A percentile compares a stretch with the other conserved stretches of the same genome.
Evolutionary conservation across 805 yeast genomes (phyloP).

Genomic region (Ogataea trehaloabstinens): DNA sequence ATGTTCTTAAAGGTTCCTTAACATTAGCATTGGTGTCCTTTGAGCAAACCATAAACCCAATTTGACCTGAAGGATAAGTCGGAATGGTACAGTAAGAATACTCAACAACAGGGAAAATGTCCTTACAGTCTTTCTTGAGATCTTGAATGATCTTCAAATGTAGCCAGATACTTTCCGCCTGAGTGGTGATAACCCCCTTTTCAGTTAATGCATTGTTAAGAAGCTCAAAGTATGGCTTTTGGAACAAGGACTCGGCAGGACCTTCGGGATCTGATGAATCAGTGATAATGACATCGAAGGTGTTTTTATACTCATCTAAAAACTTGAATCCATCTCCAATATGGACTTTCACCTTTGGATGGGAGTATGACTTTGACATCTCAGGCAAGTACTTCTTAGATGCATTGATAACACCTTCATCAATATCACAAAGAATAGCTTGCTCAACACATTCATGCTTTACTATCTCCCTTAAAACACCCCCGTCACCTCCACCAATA

Average conservation of each 20-base stretch:
- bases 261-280: conserved; percentile 99
- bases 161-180: conserved; percentile 94
- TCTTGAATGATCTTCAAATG: conserved; percentile 81
- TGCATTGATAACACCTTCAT: conserved; percentile 85
- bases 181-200: conserved; percentile 89
- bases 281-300: conserved; percentile 92
- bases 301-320: conserved; percentile 75
- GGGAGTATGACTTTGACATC: conserved; percentile 78
- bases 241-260: conserved; percentile 92
- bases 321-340: conserved; percentile 98
- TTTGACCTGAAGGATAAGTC: conserved; percentile 95
- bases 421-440: conserved; percentile 92
- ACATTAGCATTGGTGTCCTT: conserved; percentile 69
- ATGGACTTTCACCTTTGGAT: conserved; percentile 87
- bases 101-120: conserved; percentile 87
- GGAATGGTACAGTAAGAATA: conserved; percentile 93
- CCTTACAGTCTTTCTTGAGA: conserved; percentile 75
- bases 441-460: conserved; percentile 85
- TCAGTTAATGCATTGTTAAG: conserved; percentile 85
- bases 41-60: conserved; percentile 96
- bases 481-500: conserved; percentile 99
- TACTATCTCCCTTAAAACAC: conserved; percentile 91
- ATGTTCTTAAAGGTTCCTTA: conserved; percentile 62
- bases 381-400: conserved; percentile 86
- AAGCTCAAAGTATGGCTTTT: conserved; percentile 85